These are phyloP conservation scores for Talaromyces thailandensis DNA, from an alignment of 495 filamentous ascomycete species.

Conservation along the genomic window DNA sequence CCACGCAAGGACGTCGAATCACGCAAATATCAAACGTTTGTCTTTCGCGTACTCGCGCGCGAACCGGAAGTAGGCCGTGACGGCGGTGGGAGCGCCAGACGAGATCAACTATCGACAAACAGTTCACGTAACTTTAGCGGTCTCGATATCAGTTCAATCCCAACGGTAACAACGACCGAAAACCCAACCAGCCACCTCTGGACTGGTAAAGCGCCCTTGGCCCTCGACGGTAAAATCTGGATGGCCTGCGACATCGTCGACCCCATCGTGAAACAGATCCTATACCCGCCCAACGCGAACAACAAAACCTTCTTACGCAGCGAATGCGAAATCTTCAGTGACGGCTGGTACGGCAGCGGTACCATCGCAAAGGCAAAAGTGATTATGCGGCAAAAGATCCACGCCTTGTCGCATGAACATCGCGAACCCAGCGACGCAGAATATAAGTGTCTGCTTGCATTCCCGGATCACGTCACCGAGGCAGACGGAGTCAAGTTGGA, in stretches of 20 bases:
- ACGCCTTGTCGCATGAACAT: slow-evolving; percentile 31
- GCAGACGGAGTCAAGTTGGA: slow-evolving; percentile 16
- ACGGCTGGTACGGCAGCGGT: slow-evolving; percentile 77
- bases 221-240: slow-evolving; percentile 75
- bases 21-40: slow-evolving; percentile 77
- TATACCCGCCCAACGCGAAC: slow-evolving; percentile 16
- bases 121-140: slow-evolving; percentile 12
- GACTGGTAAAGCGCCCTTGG: slow-evolving; percentile 56
- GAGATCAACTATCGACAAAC: slow-evolving; percentile 16
- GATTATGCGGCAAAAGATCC: slow-evolving; percentile 78
- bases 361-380: slow-evolving; percentile 70
- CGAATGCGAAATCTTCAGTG: slow-evolving; percentile 47
- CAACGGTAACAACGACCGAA: neutral
- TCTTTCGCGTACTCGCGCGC: slow-evolving; percentile 64
- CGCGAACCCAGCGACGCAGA: slow-evolving; percentile 37
- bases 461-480: slow-evolving; percentile 34
- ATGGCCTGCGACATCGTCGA: slow-evolving; percentile 90
- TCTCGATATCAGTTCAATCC: slow-evolving; percentile 9
- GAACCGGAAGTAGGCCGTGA: slow-evolving; percentile 77
- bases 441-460: slow-evolving; percentile 28
- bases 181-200: slow-evolving; percentile 55
- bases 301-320: slow-evolving; percentile 23
- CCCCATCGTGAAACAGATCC: slow-evolving; percentile 42
- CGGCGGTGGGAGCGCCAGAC: slow-evolving; percentile 50
- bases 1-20: slow-evolving; percentile 67